phyloP scores from a whole-genome alignment of 345 rosid species.

The Cardamine occulta region DNA sequence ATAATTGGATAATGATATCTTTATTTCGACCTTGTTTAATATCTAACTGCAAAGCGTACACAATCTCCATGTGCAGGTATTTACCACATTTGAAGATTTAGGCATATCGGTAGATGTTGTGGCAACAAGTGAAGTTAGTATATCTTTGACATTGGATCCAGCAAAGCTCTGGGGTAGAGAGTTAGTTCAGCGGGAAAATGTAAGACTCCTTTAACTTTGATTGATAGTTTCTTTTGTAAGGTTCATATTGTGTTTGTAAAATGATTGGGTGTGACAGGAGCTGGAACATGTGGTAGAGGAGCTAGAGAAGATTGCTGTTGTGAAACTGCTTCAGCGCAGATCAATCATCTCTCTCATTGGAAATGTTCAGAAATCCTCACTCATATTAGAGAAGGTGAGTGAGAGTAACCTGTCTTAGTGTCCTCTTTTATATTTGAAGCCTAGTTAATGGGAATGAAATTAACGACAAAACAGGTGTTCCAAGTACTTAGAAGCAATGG shows the following conservation, averaged over 20 bases:
- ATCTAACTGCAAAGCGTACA: not conserved
- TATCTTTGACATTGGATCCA: slow-evolving; percentile 89
- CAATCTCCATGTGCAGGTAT: slow-evolving; percentile 55
- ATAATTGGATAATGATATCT: slow-evolving; percentile 17
- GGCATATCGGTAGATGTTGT: slow-evolving; percentile 96
- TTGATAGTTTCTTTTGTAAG: not conserved
- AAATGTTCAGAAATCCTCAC: slow-evolving; percentile 81
- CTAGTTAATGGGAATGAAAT: slow-evolving; percentile 5
- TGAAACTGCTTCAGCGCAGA: slow-evolving; percentile 77
- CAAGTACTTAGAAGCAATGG: slow-evolving; percentile 76
- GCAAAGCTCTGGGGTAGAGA: slow-evolving; percentile 94
- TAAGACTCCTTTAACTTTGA: slow-evolving; percentile 13
- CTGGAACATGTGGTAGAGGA: slow-evolving; percentile 95
- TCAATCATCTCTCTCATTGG: slow-evolving; percentile 93
- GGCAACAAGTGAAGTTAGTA: slow-evolving; percentile 97
- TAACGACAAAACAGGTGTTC: slow-evolving; percentile 58
- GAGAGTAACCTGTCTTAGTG: not conserved
- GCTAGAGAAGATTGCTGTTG: slow-evolving; percentile 89
- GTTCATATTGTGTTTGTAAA: not conserved
- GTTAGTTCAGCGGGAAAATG: slow-evolving; percentile 80
- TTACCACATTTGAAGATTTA: slow-evolving; percentile 83
- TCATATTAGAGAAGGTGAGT: slow-evolving; percentile 87
- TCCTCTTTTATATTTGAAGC: not conserved
- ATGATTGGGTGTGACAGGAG: slow-evolving; percentile 55
- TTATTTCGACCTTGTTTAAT: not conserved